Evolutionary conservation across 164 flowering plant species (phyloP).

Genomic region (Stephania yunnanensis): DNA sequence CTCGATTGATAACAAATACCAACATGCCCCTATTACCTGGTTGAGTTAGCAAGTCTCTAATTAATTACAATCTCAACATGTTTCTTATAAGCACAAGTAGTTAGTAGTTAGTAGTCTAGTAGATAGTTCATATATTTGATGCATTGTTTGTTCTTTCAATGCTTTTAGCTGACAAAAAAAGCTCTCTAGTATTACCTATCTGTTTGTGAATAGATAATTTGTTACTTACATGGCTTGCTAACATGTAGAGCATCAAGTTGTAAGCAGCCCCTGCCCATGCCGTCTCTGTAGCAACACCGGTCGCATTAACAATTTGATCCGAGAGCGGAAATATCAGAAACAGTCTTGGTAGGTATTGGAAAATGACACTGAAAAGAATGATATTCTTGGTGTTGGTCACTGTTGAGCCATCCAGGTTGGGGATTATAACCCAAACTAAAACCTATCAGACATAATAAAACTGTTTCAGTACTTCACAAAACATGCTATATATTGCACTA

Average conservation of each 20-base stretch:
- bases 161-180: too few relatives aligned
- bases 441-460: conserved; percentile 34
- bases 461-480: not conserved
- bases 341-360: conserved; percentile 62
- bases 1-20: conserved; percentile 62
- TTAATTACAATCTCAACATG: not conserved
- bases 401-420: conserved; percentile 47
- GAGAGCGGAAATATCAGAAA: conserved; percentile 62
- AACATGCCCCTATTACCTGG: conserved; percentile 63
- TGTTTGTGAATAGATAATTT: too few relatives aligned
- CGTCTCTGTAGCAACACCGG: conserved; percentile 60
- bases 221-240: conserved; percentile 79
- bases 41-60: not conserved
- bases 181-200: too few relatives aligned
- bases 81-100: too few relatives aligned
- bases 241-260: conserved; percentile 65
- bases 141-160: too few relatives aligned
- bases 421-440: conserved; percentile 66
- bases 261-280: conserved; percentile 97
- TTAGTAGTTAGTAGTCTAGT: too few relatives aligned
- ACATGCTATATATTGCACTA: too few relatives aligned
- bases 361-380: conserved; percentile 38
- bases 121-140: too few relatives aligned
- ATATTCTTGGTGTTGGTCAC: conserved; percentile 57
- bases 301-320: conserved; percentile 49